Evolutionary conservation across 352 stramenopile species (phyloP), one percentile per base, ranked within the genome.

Genomic region (Phytophthora cactorum): DNA sequence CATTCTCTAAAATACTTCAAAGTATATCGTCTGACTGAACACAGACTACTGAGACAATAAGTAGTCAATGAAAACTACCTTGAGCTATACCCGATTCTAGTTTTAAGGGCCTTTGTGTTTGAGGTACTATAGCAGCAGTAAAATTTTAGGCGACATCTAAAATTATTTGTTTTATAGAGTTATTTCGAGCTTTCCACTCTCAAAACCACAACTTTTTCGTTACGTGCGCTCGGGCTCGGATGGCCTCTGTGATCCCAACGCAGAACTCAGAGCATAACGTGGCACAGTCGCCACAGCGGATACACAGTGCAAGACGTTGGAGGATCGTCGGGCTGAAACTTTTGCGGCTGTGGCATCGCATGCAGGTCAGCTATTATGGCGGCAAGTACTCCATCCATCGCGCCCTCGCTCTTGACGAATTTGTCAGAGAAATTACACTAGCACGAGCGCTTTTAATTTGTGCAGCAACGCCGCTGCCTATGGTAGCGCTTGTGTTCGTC

Each of bases 311-410:
- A 43, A 43, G 36, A 17, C 34, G 34, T 12, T 43, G 36, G 36
- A 43, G 8, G 12, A 3, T n/a, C 12, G 3, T 43, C 2, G 36
- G 36, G 1, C 3, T 43, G 36, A 55, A 50, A 12, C 22, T 66
- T 17, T n/a, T 58, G 3, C 41, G 27, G 5, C 2, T 32, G 1
- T 67, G 57, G 58, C 29, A 34, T 5, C 34, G 29, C 15, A 59
- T 67, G 44, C 69, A 77, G 44, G 58, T 77, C 8, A 70, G 64
- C 27, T 70, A 77, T 31, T 60, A 66, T 11, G 64, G 69, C 4
- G 57, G 64, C 11, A 69, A 60, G 12, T 74, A 74, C 32, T 74
- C 66, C 10, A 66, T 74, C 43, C 60, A 74, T 25, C 60, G 66
- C 10, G 27, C 62, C 14, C 66, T 70, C 8, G 66, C 60, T 4